A percentile compares a stretch with the other conserved stretches of the same genome.
phyloP scores from a whole-genome alignment of 345 rosid species.

The Bruguiera parviflora region DNA sequence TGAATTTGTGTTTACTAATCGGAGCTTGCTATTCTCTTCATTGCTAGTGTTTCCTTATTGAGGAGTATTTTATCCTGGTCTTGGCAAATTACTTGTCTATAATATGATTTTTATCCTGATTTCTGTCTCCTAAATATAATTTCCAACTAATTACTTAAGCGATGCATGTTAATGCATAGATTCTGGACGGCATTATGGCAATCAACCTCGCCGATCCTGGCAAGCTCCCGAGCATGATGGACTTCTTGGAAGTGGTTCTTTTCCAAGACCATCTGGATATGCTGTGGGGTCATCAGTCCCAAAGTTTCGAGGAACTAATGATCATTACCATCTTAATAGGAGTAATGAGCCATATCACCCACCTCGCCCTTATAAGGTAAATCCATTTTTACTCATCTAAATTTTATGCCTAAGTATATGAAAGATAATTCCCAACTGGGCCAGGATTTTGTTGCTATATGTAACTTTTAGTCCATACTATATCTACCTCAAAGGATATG shows the following conservation, averaged over 20 bases:
- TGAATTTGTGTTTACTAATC: not conserved
- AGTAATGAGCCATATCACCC: slow-evolving; percentile 90
- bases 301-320: slow-evolving; percentile 53
- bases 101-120: not conserved
- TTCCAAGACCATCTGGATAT: slow-evolving; percentile 74
- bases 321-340: slow-evolving; percentile 55
- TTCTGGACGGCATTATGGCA: slow-evolving; percentile 61
- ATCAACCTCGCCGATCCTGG: slow-evolving; percentile 74
- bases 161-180: slow-evolving; percentile 34
- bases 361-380: slow-evolving; percentile 94
- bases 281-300: slow-evolving; percentile 56
- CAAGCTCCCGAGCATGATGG: slow-evolving; percentile 95
- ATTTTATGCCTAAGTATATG: not conserved
- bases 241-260: slow-evolving; percentile 94
- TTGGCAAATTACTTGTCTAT: too few relatives aligned
- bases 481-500: not conserved
- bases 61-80: too few relatives aligned
- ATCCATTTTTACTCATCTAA: not conserved
- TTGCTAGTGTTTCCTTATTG: too few relatives aligned
- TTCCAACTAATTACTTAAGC: not conserved
- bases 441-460: slow-evolving; percentile 3
- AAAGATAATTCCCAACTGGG: not conserved
- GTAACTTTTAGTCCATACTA: not conserved
- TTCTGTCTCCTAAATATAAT: not conserved
- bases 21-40: too few relatives aligned